Percentiles rank a stretch among this genome's conserved stretches.
Conservation (phyloP, 2,329 filamentous ascomycete genomes). For the Rutstroemia sp. region DNA sequence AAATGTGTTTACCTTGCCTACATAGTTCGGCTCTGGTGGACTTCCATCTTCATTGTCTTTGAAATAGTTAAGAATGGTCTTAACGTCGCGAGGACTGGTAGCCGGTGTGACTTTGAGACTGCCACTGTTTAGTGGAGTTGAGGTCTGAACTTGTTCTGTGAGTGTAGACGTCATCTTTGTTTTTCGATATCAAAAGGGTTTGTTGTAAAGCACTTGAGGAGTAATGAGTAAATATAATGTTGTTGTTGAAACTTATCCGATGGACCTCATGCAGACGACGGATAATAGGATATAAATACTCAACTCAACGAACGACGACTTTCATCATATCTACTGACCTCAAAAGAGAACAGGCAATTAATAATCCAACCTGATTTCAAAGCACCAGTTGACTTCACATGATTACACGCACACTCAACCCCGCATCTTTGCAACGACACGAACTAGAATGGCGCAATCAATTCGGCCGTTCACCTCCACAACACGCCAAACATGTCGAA, state of each 20-base stretch:
- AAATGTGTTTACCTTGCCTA: conserved; percentile 5
- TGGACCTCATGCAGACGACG: background rate
- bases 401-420: background rate
- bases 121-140: background rate
- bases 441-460: background rate
- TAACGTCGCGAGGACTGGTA: conserved; percentile 11
- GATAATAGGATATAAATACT: background rate
- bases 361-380: conserved; percentile 6
- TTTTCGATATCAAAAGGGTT: background rate
- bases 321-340: background rate
- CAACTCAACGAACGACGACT: background rate
- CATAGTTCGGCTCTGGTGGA: conserved; percentile 13
- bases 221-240: background rate
- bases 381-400: background rate
- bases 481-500: background rate
- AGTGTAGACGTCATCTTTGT: conserved; percentile 3
- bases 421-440: background rate
- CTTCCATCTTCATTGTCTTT: conserved; percentile 17
- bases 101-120: background rate
- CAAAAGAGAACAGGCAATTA: background rate
- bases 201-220: no score
- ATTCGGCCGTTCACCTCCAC: background rate
- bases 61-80: conserved; percentile 14
- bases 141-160: conserved; percentile 2
- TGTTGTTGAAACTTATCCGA: background rate